Percentiles rank a stretch among this genome's conserved stretches.
phyloP scores from a whole-genome alignment of 2,329 filamentous ascomycete genomes.

The Alternaria conjuncta region DNA sequence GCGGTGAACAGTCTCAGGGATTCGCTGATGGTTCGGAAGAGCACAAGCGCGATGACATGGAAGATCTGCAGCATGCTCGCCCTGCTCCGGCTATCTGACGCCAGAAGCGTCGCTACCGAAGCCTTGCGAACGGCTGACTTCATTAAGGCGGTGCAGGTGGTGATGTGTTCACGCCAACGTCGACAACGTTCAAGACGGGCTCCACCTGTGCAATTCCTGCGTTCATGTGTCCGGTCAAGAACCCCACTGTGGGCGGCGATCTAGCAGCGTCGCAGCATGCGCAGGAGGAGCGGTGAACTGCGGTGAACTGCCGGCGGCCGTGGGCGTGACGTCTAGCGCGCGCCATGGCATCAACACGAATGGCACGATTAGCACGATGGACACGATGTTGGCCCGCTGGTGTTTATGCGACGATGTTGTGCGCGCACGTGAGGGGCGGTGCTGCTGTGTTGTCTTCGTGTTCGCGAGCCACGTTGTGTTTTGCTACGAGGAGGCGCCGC shows the following conservation, averaged over 20 bases:
- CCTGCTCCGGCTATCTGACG: conserved; percentile 45
- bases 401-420: conserved; percentile 26
- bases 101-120: conserved; percentile 45
- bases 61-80: conserved; percentile 50
- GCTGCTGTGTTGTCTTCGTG: conserved; percentile 38
- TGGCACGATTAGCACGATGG: background rate
- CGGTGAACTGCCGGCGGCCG: conserved; percentile 44
- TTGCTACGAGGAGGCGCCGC: conserved; percentile 18
- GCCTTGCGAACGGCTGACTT: conserved; percentile 47
- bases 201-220: conserved; percentile 18
- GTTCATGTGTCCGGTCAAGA: conserved; percentile 20
- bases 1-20: conserved; percentile 51
- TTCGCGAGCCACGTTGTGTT: conserved; percentile 40
- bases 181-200: conserved; percentile 19
- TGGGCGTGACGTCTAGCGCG: conserved; percentile 31
- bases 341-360: conserved; percentile 10
- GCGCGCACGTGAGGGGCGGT: conserved; percentile 39
- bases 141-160: conserved; percentile 44
- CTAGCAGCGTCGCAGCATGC: conserved; percentile 21
- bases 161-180: conserved; percentile 45
- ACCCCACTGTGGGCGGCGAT: conserved; percentile 23
- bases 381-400: conserved; percentile 25
- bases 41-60: conserved; percentile 50
- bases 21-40: conserved; percentile 37
- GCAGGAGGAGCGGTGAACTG: conserved; percentile 41